Conservation (phyloP, 2,329 filamentous ascomycete genomes). For the Ceratocystis huliohia region DNA sequence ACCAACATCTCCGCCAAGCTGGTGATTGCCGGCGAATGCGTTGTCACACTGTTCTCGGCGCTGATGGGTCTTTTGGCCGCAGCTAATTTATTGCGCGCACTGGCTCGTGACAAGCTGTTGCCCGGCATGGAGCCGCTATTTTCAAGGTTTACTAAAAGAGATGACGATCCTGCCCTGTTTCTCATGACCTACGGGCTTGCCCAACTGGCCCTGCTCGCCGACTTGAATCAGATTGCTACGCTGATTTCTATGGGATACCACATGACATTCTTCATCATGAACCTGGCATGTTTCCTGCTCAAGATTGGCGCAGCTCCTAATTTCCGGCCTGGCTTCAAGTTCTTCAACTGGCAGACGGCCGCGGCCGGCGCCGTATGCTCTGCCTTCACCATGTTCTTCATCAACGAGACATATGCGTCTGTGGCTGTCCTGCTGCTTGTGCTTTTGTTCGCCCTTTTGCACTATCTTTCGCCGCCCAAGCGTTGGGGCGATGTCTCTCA, state of each 20-base stretch:
- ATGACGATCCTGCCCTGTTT: slow-evolving; percentile 64
- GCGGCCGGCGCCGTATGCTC: slow-evolving; percentile 62
- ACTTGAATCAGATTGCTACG: slow-evolving; percentile 79
- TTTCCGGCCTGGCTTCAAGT: slow-evolving; percentile 76
- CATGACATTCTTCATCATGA: slow-evolving; percentile 86
- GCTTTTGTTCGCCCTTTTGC: slow-evolving; percentile 69
- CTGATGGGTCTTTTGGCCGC: slow-evolving; percentile 79
- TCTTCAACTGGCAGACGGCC: slow-evolving; percentile 78
- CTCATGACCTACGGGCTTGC: slow-evolving; percentile 62
- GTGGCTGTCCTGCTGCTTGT: slow-evolving; percentile 61
- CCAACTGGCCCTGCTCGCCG: slow-evolving; percentile 66
- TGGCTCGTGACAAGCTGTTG: slow-evolving; percentile 65
- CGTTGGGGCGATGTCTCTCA: slow-evolving; percentile 85
- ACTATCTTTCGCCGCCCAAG: slow-evolving; percentile 75
- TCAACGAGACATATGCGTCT: slow-evolving; percentile 68
- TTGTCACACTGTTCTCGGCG: slow-evolving; percentile 71
- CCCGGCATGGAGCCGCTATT: slow-evolving; percentile 44
- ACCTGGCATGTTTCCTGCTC: slow-evolving; percentile 72
- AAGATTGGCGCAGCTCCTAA: slow-evolving; percentile 82
- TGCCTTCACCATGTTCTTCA: slow-evolving; percentile 77
- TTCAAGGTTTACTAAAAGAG: slow-evolving; percentile 46
- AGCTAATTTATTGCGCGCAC: slow-evolving; percentile 71
- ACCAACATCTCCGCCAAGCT: slow-evolving; percentile 63
- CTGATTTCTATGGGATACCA: slow-evolving; percentile 86
- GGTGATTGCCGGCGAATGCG: slow-evolving; percentile 69